Evolutionary conservation across 352 stramenopile genomes (phyloP).

Genomic region (Pythium sp.): DNA sequence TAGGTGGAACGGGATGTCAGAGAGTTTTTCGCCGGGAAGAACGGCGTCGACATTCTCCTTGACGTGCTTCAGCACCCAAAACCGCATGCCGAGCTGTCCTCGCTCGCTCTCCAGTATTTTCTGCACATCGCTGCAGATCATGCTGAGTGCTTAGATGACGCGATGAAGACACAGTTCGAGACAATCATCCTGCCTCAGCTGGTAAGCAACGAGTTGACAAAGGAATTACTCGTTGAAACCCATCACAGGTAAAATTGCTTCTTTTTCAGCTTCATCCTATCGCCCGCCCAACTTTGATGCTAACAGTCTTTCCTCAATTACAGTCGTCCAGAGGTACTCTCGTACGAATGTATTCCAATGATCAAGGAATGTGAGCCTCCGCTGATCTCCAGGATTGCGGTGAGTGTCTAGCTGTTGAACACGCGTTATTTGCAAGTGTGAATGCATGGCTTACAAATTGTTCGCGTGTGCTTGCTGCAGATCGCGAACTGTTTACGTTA

Average conservation of each 20-base stretch:
- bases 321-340: constrained; percentile 50
- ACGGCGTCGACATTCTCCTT: constrained; percentile 61
- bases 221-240: constrained; percentile 74
- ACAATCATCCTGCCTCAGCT: constrained; percentile 56
- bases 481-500: constrained; percentile 78
- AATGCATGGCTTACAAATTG: background rate
- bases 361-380: constrained; percentile 43
- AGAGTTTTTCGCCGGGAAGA: constrained; percentile 41
- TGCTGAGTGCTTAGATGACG: constrained; percentile 31
- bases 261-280: background rate
- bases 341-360: constrained; percentile 42
- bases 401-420: constrained; percentile 19
- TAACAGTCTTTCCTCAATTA: background rate
- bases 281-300: background rate
- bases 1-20: constrained; percentile 65
- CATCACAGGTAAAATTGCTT: constrained; percentile 43
- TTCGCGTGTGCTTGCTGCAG: constrained; percentile 24
- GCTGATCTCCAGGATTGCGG: constrained; percentile 70
- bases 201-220: constrained; percentile 56
- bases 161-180: constrained; percentile 41
- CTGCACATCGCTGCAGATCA: constrained; percentile 72
- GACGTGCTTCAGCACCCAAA: constrained; percentile 69
- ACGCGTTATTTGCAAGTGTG: background rate
- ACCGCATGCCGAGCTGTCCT: constrained; percentile 60
- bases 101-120: constrained; percentile 80